Percentiles rank a stretch among this genome's conserved stretches.
These are phyloP conservation scores for Dothistroma pini DNA, from an alignment of 2,329 filamentous ascomycete genomes.

Conservation along the genomic window DNA sequence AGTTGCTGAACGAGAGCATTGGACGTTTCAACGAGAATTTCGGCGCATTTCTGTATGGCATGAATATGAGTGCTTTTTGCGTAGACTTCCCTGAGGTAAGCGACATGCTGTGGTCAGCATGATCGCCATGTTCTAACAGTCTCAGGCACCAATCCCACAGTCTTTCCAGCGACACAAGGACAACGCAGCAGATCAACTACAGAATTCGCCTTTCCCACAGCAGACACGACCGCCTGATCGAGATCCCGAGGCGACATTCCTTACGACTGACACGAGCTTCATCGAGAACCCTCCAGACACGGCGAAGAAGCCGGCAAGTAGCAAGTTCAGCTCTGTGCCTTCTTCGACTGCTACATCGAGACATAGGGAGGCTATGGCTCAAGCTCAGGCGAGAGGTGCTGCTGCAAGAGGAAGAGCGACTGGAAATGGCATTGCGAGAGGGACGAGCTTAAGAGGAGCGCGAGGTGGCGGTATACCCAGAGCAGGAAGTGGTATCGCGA, in stretches of 20 bases:
- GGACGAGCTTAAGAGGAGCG: constrained; percentile 20
- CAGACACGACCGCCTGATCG: constrained; percentile 14
- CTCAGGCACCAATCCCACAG: constrained; percentile 64
- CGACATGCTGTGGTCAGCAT: neutral
- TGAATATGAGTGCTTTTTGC: constrained; percentile 99
- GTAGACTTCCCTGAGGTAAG: constrained; percentile 87
- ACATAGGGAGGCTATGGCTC: constrained; percentile 35
- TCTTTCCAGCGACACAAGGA: constrained; percentile 66
- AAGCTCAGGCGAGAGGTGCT: constrained; percentile 14
- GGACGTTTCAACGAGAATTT: constrained; percentile 94
- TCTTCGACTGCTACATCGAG: constrained; percentile 15
- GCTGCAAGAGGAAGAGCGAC: constrained; percentile 11
- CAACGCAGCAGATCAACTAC: constrained; percentile 7
- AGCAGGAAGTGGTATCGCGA: constrained; percentile 26
- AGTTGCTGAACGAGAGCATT: constrained; percentile 93
- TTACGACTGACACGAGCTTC: constrained; percentile 87
- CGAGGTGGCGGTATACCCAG: constrained; percentile 21
- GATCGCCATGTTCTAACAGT: neutral
- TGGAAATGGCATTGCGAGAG: constrained; percentile 35
- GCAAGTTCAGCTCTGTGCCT: constrained; percentile 23
- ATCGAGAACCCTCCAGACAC: constrained; percentile 66
- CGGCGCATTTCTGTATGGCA: constrained; percentile 86
- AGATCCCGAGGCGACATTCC: constrained; percentile 75
- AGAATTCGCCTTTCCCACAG: constrained; percentile 25
- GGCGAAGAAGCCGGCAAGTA: constrained; percentile 42